A percentile compares a stretch with the other conserved stretches of the same genome.
Conservation (phyloP, 306 rosid genomes). For the Vigna angularis region DNA sequence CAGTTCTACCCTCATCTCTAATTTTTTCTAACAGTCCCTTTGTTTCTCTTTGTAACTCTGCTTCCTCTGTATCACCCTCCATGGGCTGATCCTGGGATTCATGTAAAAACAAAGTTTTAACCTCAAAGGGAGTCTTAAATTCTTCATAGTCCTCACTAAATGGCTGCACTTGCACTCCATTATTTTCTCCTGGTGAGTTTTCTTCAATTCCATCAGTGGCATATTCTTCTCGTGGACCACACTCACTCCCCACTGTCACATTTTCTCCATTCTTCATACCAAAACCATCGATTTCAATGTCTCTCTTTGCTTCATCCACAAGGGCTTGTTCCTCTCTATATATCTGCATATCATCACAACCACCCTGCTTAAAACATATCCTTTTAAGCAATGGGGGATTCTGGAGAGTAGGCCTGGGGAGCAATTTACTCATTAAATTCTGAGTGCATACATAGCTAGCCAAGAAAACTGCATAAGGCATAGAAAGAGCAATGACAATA, state of each 20-base stretch:
- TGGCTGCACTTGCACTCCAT: conserved; percentile 36
- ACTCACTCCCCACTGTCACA: conserved; percentile 11
- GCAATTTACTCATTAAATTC: no score
- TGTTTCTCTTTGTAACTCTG: conserved; percentile 55
- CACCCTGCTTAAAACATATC: no score
- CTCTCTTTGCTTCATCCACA: no score
- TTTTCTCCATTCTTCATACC: no score
- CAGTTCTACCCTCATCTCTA: conserved; percentile 59
- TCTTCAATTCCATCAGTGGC: neutral
- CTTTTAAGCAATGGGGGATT: no score
- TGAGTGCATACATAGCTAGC: no score
- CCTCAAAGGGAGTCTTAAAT: conserved; percentile 36
- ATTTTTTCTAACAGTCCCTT: conserved; percentile 50
- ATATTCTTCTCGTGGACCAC: neutral
- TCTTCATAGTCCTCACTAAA: conserved; percentile 25
- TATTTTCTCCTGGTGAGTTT: conserved; percentile 10
- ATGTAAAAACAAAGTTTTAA: conserved; percentile 43
- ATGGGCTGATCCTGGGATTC: conserved; percentile 41
- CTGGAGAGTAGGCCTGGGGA: no score
- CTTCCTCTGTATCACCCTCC: conserved; percentile 48
- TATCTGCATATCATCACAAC: no score
- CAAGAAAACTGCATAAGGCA: no score
- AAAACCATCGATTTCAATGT: no score
- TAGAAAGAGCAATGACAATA: no score
- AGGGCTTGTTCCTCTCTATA: no score